Percentiles rank a stretch among this genome's conserved stretches.
Conservation (phyloP, 495 filamentous ascomycete genomes). For the Trypethelium eluteriae region DNA sequence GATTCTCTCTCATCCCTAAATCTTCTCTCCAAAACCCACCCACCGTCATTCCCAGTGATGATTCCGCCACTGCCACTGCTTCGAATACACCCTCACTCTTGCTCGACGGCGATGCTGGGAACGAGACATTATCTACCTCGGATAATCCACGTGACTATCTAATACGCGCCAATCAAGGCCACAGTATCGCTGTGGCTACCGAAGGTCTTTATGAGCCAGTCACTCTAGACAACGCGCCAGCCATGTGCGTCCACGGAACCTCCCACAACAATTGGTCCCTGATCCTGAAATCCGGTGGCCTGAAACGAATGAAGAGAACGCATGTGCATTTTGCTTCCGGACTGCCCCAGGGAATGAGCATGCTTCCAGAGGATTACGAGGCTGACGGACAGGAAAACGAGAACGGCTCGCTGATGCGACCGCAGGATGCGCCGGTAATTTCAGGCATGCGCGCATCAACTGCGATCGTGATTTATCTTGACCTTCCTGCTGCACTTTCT, state of each 20-base stretch:
- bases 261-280: conserved; percentile 64
- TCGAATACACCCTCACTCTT: not conserved
- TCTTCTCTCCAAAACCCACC: conserved; percentile 27
- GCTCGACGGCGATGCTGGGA: conserved; percentile 8
- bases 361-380: conserved; percentile 29
- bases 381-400: conserved; percentile 18
- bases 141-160: conserved; percentile 59
- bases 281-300: conserved; percentile 64
- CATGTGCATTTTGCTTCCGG: conserved; percentile 83
- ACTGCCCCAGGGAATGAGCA: conserved; percentile 43
- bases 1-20: conserved; percentile 61
- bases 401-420: conserved; percentile 7
- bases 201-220: conserved; percentile 62
- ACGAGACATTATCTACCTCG: conserved; percentile 15
- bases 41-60: conserved; percentile 27
- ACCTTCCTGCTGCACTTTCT: conserved; percentile 58
- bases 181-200: conserved; percentile 62
- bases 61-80: conserved; percentile 18
- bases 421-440: conserved; percentile 47
- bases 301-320: conserved; percentile 70
- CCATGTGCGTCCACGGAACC: conserved; percentile 75
- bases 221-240: conserved; percentile 50
- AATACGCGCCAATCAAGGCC: conserved; percentile 93
- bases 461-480: conserved; percentile 71
- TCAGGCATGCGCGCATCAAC: conserved; percentile 79